These are phyloP conservation scores for Asterochloris erici DNA, from an alignment of 139 green algal genomes.

Conservation along the genomic window DNA sequence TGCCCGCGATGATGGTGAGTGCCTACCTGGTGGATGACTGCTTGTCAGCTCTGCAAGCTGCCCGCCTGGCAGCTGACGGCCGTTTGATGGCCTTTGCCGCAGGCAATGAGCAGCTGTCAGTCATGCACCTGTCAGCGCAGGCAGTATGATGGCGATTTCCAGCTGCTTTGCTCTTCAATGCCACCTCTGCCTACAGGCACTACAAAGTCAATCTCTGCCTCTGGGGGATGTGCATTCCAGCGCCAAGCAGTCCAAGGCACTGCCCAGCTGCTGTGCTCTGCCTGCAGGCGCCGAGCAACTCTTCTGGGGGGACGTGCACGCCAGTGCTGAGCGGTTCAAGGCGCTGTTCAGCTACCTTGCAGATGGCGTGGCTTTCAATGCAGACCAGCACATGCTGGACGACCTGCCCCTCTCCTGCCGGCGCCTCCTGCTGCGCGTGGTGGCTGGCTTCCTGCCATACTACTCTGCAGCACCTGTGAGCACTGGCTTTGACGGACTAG, in stretches of 20 bases:
- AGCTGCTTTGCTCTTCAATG: no score
- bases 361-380: conserved; percentile 26
- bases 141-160: no score
- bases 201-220: no score
- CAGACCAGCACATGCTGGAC: conserved; percentile 26
- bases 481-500: background rate
- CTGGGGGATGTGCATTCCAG: no score
- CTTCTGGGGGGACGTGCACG: conserved; percentile 75
- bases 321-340: conserved; percentile 46
- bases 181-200: no score
- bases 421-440: conserved; percentile 41
- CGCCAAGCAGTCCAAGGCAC: background rate
- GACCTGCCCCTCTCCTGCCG: conserved; percentile 42
- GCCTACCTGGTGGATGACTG: no score
- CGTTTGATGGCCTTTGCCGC: no score
- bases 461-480: conserved; percentile 37
- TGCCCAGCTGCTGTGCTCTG: background rate
- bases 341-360: conserved; percentile 61
- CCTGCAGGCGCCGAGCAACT: conserved; percentile 58
- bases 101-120: no score
- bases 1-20: no score
- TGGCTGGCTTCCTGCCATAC: conserved; percentile 66
- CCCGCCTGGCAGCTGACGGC: no score
- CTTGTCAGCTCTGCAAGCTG: no score
- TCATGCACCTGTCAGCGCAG: no score